Conservation (phyloP, 352 stramenopile species). For the Phytophthora quininea region DNA sequence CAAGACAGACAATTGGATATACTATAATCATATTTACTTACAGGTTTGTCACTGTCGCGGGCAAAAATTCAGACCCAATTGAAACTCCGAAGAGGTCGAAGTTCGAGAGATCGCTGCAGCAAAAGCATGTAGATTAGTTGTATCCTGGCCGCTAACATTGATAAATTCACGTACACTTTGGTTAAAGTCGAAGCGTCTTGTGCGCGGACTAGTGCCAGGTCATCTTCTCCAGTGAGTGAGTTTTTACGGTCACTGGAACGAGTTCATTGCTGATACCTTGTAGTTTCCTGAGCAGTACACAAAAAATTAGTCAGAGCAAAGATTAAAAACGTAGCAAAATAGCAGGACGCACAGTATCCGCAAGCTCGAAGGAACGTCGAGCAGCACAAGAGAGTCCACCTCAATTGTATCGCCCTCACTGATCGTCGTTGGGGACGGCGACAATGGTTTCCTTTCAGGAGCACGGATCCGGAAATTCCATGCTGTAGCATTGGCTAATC, state of each 20-base stretch:
- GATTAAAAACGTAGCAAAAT: neutral
- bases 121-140: neutral
- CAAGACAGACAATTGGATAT: neutral
- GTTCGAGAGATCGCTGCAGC: constrained; percentile 38
- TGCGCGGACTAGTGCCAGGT: constrained; percentile 30
- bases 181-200: constrained; percentile 22
- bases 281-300: constrained; percentile 25
- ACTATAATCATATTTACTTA: constrained; percentile 14
- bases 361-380: constrained; percentile 27
- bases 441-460: constrained; percentile 13
- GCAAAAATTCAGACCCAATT: constrained; percentile 34
- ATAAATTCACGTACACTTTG: constrained; percentile 29
- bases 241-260: constrained; percentile 32
- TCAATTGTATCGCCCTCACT: constrained; percentile 12
- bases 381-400: constrained; percentile 39
- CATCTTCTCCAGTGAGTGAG: constrained; percentile 22
- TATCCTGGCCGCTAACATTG: too few species aligned
- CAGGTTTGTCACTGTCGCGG: constrained; percentile 37
- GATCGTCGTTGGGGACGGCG: constrained; percentile 22
- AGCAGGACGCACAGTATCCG: constrained; percentile 24
- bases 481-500: constrained; percentile 32
- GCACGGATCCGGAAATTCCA: constrained; percentile 42
- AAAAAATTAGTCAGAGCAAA: neutral
- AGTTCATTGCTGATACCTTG: constrained; percentile 21
- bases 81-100: constrained; percentile 35